A percentile compares a stretch with the other conserved stretches of the same genome.
Conservation (phyloP, 306 rosid genomes). For the Sophora flavescens region DNA sequence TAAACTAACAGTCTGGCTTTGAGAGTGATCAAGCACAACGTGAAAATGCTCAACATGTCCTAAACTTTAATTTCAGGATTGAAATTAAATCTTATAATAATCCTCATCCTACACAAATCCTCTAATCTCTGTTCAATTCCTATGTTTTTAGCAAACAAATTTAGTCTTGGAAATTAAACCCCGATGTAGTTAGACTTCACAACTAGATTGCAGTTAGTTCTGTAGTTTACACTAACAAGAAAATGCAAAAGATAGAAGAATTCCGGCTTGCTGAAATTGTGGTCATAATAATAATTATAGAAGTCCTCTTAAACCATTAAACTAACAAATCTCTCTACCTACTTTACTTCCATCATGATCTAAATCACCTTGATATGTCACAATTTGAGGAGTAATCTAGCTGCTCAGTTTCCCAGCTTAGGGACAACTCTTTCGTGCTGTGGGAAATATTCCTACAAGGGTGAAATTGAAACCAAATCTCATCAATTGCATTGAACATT, state of each 20-base stretch:
- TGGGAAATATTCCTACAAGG: constrained; percentile 66
- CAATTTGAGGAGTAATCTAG: constrained; percentile 57
- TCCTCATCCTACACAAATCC: neutral
- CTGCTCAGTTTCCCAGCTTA: constrained; percentile 78
- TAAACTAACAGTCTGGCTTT: neutral
- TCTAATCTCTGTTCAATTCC: neutral
- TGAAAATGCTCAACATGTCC: too few species aligned
- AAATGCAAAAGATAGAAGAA: neutral
- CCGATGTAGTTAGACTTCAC: constrained; percentile 36
- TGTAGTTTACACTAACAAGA: constrained; percentile 37
- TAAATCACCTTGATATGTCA: constrained; percentile 64
- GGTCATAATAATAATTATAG: constrained; percentile 42
- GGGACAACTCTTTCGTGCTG: constrained; percentile 79
- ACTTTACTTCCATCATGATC: neutral
- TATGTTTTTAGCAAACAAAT: neutral
- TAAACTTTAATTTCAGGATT: too few species aligned
- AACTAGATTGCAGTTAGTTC: constrained; percentile 14
- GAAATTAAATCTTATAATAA: too few species aligned
- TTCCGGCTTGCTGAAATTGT: constrained; percentile 41
- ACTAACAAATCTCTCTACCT: constrained; percentile 26
- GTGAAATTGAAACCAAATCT: neutral
- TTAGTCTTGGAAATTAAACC: neutral
- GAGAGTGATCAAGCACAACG: too few species aligned
- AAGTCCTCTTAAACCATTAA: constrained; percentile 33
- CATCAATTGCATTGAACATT: neutral